Evolutionary conservation across 768 basidiomycete genomes (phyloP).

Genomic region (Paxillus ammoniavirescens): DNA sequence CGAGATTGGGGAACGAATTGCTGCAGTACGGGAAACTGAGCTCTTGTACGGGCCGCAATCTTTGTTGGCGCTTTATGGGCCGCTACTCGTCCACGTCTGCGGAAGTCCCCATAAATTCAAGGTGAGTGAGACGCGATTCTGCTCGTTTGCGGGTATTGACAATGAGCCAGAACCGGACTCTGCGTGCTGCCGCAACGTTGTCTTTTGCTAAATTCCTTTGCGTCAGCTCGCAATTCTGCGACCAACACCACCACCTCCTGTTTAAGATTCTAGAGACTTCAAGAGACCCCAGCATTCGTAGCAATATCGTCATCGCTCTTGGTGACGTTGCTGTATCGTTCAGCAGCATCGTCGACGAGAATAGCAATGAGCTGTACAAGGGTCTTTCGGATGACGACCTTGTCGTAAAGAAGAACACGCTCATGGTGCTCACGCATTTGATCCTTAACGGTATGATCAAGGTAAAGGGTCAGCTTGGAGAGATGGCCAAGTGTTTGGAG

Average conservation of each 20-base stretch:
- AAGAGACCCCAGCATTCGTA: conserved; percentile 84
- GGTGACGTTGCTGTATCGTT: conserved; percentile 99
- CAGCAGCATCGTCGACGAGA: conserved; percentile 95
- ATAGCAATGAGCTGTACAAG: conserved; percentile 92
- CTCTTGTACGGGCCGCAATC: conserved; percentile 82
- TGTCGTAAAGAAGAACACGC: conserved; percentile 97
- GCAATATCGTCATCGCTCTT: conserved; percentile 96
- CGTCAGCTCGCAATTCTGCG: conserved; percentile 92
- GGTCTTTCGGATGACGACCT: conserved; percentile 85
- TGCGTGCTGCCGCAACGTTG: conserved; percentile 84
- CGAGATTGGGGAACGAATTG: conserved; percentile 93
- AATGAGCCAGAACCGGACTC: conserved; percentile 66
- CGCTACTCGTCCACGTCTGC: conserved; percentile 87
- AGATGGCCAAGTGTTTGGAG: conserved; percentile 99
- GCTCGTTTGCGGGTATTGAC: conserved; percentile 7
- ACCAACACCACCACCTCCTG: conserved; percentile 80
- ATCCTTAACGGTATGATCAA: conserved; percentile 99
- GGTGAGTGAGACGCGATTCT: conserved; percentile 38
- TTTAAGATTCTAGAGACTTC: conserved; percentile 95
- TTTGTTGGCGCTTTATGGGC: conserved; percentile 81
- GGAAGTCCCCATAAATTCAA: conserved; percentile 90
- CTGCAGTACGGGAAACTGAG: conserved; percentile 80
- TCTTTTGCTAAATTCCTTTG: conserved; percentile 96
- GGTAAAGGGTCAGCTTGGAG: conserved; percentile 97
- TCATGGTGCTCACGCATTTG: conserved; percentile 96